Conservation (phyloP, 2,329 filamentous ascomycete species). For the Escovopsis sp. region DNA sequence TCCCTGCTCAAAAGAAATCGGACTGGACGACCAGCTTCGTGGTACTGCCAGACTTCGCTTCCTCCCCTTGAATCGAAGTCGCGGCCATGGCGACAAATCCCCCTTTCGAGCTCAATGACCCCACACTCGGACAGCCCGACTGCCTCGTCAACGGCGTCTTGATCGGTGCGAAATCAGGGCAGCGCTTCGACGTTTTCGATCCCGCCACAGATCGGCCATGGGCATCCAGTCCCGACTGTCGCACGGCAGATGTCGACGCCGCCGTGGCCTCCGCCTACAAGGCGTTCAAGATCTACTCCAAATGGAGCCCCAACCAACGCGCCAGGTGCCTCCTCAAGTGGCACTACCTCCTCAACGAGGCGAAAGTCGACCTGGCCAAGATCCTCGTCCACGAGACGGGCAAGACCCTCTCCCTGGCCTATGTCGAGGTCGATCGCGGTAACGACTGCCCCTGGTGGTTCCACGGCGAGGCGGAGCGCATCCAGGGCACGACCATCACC, state of each 20-base stretch:
- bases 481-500: conserved; percentile 44
- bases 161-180: conserved; percentile 28
- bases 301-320: conserved; percentile 20
- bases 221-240: conserved; percentile 34
- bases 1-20: too few species aligned
- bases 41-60: too few species aligned
- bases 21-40: too few species aligned
- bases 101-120: conserved; percentile 30
- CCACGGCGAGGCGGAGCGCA: conserved; percentile 31
- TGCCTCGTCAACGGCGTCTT: conserved; percentile 35
- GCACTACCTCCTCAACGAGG: conserved; percentile 20
- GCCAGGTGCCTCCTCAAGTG: conserved; percentile 22
- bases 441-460: conserved; percentile 42
- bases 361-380: conserved; percentile 24
- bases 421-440: conserved; percentile 41
- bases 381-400: conserved; percentile 36
- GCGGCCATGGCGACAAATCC: conserved; percentile 8
- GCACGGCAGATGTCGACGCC: conserved; percentile 23
- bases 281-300: conserved; percentile 24
- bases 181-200: conserved; percentile 37
- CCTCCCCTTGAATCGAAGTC: neutral
- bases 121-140: conserved; percentile 31
- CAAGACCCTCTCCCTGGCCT: conserved; percentile 39
- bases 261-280: conserved; percentile 21
- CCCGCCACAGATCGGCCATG: conserved; percentile 35